Evolutionary conservation across 1,284 basidiomycete species (phyloP).

Genomic region (Cutaneotrichosporon sp.): DNA sequence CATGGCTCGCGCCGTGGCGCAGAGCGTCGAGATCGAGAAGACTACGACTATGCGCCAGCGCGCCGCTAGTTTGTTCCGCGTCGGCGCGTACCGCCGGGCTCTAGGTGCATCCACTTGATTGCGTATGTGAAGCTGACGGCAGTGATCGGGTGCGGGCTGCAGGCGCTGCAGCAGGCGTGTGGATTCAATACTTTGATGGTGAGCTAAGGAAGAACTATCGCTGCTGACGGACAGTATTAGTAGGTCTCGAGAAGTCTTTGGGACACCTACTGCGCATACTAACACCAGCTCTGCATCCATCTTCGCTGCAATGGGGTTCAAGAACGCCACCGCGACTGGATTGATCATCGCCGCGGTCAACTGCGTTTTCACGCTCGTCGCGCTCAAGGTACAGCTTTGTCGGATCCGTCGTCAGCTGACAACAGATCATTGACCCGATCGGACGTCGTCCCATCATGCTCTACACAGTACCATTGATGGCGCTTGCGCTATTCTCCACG

Average conservation of each 20-base stretch:
- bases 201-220: background rate
- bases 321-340: conserved; percentile 75
- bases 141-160: conserved; percentile 75
- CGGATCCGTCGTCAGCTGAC: background rate
- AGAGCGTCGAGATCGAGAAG: conserved; percentile 58
- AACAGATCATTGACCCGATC: conserved; percentile 67
- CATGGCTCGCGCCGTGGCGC: conserved; percentile 61
- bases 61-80: conserved; percentile 59
- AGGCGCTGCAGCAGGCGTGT: conserved; percentile 77
- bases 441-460: conserved; percentile 75
- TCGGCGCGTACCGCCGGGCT: conserved; percentile 66
- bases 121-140: background rate
- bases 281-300: conserved; percentile 62
- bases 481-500: conserved; percentile 67
- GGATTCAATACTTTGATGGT: conserved; percentile 70
- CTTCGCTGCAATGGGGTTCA: conserved; percentile 75
- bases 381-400: conserved; percentile 59
- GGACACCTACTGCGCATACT: conserved; percentile 61
- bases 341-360: conserved; percentile 75
- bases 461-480: conserved; percentile 73
- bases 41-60: conserved; percentile 64
- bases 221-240: conserved; percentile 47
- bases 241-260: background rate
- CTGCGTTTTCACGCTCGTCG: conserved; percentile 76
- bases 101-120: conserved; percentile 58